A percentile compares a stretch with the other conserved stretches of the same genome.
Evolutionary conservation across 2,329 filamentous ascomycete genomes (phyloP).

Genomic region (Cercospora sp.): DNA sequence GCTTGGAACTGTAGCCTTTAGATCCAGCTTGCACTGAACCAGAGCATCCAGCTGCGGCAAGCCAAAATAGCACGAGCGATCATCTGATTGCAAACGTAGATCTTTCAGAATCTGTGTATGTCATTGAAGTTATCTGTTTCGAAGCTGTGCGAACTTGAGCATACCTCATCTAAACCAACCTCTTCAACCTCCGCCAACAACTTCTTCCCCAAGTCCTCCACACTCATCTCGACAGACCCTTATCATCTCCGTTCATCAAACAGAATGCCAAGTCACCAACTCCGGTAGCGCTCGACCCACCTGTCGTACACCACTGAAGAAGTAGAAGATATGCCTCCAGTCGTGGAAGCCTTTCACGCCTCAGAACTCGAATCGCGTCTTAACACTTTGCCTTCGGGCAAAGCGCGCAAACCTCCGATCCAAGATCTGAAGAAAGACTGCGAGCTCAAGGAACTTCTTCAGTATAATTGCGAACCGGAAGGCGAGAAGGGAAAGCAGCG

Average conservation of each 20-base stretch:
- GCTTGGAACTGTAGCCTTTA: constrained; percentile 16
- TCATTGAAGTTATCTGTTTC: constrained; percentile 14
- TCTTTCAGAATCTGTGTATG: constrained; percentile 43
- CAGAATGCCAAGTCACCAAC: background rate
- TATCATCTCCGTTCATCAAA: constrained; percentile 14
- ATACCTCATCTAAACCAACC: constrained; percentile 53
- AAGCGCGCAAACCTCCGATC: constrained; percentile 55
- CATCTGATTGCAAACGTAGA: constrained; percentile 33
- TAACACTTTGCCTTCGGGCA: constrained; percentile 53
- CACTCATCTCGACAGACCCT: constrained; percentile 33
- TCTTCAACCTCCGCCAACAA: constrained; percentile 55
- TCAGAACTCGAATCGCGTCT: constrained; percentile 53
- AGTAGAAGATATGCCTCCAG: constrained; percentile 53
- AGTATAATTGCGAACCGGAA: constrained; percentile 62
- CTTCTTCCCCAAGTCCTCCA: constrained; percentile 53
- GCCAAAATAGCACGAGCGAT: constrained; percentile 39
- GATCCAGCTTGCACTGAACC: constrained; percentile 26
- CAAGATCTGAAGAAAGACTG: constrained; percentile 52
- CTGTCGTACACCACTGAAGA: background rate
- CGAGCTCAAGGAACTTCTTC: constrained; percentile 59
- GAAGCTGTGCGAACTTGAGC: constrained; percentile 19
- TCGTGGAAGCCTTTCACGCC: constrained; percentile 55
- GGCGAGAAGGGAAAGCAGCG: constrained; percentile 44
- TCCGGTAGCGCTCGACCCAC: background rate
- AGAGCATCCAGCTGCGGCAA: constrained; percentile 50